Evolutionary conservation across 441 rosid genomes (phyloP).

Genomic region (Corymbia citriodora): DNA sequence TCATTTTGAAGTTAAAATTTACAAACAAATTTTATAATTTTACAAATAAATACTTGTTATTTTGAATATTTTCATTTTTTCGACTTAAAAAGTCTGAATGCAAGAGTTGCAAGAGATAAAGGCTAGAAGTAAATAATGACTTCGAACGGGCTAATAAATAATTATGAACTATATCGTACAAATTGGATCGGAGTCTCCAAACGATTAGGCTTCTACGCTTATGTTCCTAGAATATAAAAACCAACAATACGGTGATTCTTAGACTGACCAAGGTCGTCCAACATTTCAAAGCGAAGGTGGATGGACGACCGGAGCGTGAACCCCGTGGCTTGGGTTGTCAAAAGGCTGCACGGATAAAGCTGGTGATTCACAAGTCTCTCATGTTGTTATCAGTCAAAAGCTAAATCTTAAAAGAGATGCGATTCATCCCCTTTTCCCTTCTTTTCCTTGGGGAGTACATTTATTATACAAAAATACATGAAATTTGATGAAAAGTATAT

Average conservation of each 20-base stretch:
- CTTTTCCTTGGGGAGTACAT: rapidly evolving
- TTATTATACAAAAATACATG: too few species aligned
- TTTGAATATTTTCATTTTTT: background rate
- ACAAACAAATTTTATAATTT: background rate
- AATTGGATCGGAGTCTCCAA: background rate
- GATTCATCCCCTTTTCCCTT: background rate
- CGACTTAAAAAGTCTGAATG: background rate
- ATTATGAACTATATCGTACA: background rate
- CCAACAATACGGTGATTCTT: background rate
- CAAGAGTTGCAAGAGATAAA: background rate
- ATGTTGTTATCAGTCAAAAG: background rate
- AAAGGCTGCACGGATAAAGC: background rate
- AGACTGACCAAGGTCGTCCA: background rate
- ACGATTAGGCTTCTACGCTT: background rate
- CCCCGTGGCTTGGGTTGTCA: background rate
- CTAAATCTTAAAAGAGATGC: background rate
- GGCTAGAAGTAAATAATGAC: background rate
- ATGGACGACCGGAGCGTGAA: background rate
- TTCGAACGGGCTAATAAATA: background rate
- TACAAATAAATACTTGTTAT: background rate
- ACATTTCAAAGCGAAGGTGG: background rate
- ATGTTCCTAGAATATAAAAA: background rate
- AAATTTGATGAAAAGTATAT: too few species aligned
- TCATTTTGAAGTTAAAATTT: background rate
- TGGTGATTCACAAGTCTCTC: background rate